A percentile compares a stretch with the other conserved stretches of the same genome.
Evolutionary conservation across 176 grass and related monocot genomes (phyloP).

Genomic region (Oryza rufipogon): DNA sequence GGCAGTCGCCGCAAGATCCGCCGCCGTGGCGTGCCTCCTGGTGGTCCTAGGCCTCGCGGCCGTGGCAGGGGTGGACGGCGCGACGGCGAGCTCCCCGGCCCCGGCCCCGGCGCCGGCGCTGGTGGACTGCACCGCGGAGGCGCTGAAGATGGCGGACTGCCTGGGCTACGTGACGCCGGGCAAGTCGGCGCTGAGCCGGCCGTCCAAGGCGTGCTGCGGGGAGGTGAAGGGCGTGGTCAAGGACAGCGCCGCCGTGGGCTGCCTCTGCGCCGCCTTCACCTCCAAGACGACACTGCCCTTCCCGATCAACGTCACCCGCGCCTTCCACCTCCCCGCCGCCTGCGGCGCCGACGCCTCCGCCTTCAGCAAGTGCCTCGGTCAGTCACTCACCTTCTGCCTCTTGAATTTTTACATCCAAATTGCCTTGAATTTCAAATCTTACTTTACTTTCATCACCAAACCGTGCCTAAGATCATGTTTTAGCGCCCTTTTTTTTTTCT

Average conservation of each 20-base stretch:
- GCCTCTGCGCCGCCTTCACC: constrained; percentile 56
- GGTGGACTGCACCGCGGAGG: constrained; percentile 8
- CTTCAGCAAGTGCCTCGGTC: constrained; percentile 45
- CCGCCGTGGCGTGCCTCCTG: constrained; percentile 23
- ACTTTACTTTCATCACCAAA: no score
- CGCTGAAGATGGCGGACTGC: constrained; percentile 18
- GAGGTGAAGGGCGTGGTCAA: constrained; percentile 47
- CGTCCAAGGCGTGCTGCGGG: constrained; percentile 38
- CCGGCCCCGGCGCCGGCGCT: constrained; percentile 37
- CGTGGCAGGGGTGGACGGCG: background rate
- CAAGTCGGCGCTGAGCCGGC: background rate
- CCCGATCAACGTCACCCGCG: constrained; percentile 41
- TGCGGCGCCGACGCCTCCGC: constrained; percentile 33
- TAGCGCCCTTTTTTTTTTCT: background rate
- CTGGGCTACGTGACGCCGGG: constrained; percentile 33
- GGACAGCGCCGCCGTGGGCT: constrained; percentile 21
- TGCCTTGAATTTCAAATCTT: no score
- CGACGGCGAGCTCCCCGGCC: background rate
- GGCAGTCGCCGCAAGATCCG: constrained; percentile 17
- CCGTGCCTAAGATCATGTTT: no score
- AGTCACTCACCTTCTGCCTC: no score
- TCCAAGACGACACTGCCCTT: no score
- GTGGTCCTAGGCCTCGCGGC: background rate
- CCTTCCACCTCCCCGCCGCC: constrained; percentile 38
- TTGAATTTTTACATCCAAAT: no score